Conservation (phyloP, 345 rosid genomes). For the Ceriops decandra region DNA sequence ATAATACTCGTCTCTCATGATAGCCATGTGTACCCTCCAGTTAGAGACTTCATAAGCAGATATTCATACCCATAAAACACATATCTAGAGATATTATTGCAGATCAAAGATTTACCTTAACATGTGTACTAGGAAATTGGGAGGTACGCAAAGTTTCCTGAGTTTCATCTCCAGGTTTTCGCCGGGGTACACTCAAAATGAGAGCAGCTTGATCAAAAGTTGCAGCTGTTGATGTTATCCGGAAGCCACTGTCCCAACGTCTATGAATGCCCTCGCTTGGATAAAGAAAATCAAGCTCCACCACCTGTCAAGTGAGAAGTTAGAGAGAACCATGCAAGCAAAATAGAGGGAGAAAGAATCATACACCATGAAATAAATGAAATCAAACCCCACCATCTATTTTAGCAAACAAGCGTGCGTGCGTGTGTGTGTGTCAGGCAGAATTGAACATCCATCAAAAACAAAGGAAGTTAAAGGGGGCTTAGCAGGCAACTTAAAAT, state of each 20-base stretch:
- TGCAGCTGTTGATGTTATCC: slow-evolving; percentile 40
- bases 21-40: too few relatives aligned
- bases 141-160: slow-evolving; percentile 42
- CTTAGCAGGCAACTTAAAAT: too few relatives aligned
- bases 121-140: slow-evolving; percentile 40
- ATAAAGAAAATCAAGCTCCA: slow-evolving; percentile 42
- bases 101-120: slow-evolving; percentile 25
- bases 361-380: background rate
- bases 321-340: background rate
- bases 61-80: too few relatives aligned
- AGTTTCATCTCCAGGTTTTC: slow-evolving; percentile 35
- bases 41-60: too few relatives aligned
- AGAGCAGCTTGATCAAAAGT: slow-evolving; percentile 43
- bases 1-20: too few relatives aligned
- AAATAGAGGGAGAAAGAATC: background rate
- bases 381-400: background rate
- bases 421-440: too few relatives aligned
- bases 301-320: slow-evolving; percentile 22
- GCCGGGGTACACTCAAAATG: slow-evolving; percentile 35
- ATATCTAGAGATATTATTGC: too few relatives aligned
- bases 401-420: background rate
- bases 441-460: too few relatives aligned
- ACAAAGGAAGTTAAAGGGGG: too few relatives aligned
- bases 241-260: slow-evolving; percentile 38
- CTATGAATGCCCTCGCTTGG: slow-evolving; percentile 44